Conservation (phyloP, 192 early-diverging fungal genomes). For the Chytriomyces hyalinus region DNA sequence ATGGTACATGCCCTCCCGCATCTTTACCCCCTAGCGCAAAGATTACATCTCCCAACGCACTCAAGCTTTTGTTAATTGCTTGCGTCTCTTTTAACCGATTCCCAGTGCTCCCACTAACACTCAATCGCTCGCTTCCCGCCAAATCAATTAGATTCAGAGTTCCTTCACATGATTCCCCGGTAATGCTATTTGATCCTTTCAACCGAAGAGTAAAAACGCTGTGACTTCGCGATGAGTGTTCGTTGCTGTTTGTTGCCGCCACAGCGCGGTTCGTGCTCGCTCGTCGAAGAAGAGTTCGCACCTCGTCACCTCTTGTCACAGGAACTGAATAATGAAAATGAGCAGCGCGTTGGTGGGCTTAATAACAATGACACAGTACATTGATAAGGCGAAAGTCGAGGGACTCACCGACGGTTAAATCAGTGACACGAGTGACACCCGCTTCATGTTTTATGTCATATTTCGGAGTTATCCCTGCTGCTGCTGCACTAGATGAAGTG, state of each 20-base stretch:
- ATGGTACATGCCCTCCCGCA: slow-evolving; percentile 79
- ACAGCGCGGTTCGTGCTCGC: slow-evolving; percentile 87
- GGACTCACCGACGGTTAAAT: slow-evolving; percentile 64
- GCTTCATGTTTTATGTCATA: slow-evolving; percentile 83
- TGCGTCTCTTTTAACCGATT: slow-evolving; percentile 91
- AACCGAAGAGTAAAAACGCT: slow-evolving; percentile 90
- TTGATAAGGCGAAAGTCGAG: slow-evolving; percentile 1
- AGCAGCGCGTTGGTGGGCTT: slow-evolving; percentile 34
- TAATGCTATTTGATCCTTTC: slow-evolving; percentile 73
- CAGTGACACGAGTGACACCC: slow-evolving; percentile 81
- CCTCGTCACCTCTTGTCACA: slow-evolving; percentile 75
- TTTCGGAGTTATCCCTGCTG: slow-evolving; percentile 53
- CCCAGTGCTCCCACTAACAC: slow-evolving; percentile 80
- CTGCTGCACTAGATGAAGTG: slow-evolving; percentile 28
- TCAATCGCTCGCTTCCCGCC: slow-evolving; percentile 90
- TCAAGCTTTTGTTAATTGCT: slow-evolving; percentile 94
- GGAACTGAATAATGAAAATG: slow-evolving; percentile 51
- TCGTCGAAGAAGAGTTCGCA: slow-evolving; percentile 71
- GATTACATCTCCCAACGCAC: slow-evolving; percentile 90
- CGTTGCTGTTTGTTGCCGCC: slow-evolving; percentile 91
- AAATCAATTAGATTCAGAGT: slow-evolving; percentile 93
- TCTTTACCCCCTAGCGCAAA: slow-evolving; percentile 74
- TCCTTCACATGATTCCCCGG: slow-evolving; percentile 74
- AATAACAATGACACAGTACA: slow-evolving; percentile 11
- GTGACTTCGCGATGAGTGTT: slow-evolving; percentile 91